Evolutionary conservation across 73 alveolate genomes (phyloP), one percentile per base, ranked within the genome.

Genomic region (Tetrahymena borealis): DNA sequence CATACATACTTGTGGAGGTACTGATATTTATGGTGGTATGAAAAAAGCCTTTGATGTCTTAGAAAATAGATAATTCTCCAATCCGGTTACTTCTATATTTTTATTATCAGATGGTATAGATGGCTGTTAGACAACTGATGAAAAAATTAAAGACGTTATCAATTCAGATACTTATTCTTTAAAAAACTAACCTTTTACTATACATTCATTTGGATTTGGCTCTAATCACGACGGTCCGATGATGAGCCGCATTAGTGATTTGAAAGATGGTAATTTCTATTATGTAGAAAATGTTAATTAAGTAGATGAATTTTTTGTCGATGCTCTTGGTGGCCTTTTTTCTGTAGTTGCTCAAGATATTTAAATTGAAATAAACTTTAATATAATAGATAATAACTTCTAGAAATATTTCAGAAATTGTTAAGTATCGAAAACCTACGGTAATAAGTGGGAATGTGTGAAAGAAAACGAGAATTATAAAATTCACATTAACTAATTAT

Each of bases 121-220:
- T 40, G n/a, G n/a, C n/a, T n/a, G n/a, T n/a, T 40, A 18, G n/a
- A 40, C 32, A 1, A 24, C 78, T 40, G 78, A 40, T 1, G n/a
- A 4, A 2, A 3, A 40, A 40, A 40, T 40, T 3, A 15, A 40
- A 40, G n/a, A 40, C n/a, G 12, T 15, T 40, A 40, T 40, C 78
- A 11, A 2, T 6, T 37, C 40, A 78, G 16, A 78, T 9, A 7
- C 6, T 15, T 7, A 18, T 40, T 40, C 18, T 3, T 7, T 15
- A 40, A 40, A 40, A 60, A 60, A 60, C 28, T 32, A 60, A n/a
- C 28, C 37, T 18, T 96, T 94, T 77, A 91, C 98, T 90, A 41
- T 96, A 16, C 98, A 96, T 95, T 79, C 98, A 24, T 96, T 96
- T 95, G 98, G 98, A 4, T 96, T 94, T 91, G 98, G 98, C 33